Conservation (phyloP, 805 yeast genomes). For the Wickerhamomyces hampshirensis region DNA sequence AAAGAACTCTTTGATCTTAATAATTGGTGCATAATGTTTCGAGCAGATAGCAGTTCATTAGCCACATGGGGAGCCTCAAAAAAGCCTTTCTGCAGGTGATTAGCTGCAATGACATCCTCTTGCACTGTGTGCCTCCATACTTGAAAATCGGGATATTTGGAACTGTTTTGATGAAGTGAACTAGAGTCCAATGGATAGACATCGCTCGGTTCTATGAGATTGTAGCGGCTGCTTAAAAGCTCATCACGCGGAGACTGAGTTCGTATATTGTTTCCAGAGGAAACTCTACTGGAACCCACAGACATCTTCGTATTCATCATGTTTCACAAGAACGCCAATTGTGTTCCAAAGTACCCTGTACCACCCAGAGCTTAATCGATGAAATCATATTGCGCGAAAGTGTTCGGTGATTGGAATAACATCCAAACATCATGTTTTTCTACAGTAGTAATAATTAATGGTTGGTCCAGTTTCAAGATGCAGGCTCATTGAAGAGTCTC, state of each 20-base stretch:
- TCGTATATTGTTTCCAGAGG: constrained; percentile 7
- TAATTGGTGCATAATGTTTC: constrained; percentile 43
- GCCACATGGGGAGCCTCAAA: constrained; percentile 56
- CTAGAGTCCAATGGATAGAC: constrained; percentile 29
- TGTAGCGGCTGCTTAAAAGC: constrained; percentile 26
- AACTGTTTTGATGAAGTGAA: constrained; percentile 8
- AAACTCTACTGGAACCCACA: neutral
- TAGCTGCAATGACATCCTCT: constrained; percentile 51
- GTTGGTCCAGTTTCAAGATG: too few species aligned
- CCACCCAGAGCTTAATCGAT: too few species aligned
- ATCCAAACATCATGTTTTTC: too few species aligned
- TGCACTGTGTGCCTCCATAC: constrained; percentile 62
- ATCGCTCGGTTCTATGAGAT: constrained; percentile 28
- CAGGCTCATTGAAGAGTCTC: constrained; percentile 21
- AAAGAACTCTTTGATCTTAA: constrained; percentile 30
- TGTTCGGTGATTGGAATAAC: too few species aligned
- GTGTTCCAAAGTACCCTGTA: too few species aligned
- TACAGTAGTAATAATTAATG: too few species aligned
- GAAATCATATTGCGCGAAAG: too few species aligned
- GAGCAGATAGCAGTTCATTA: constrained; percentile 68
- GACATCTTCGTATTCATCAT: neutral
- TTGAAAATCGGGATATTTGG: constrained; percentile 60
- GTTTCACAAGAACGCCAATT: too few species aligned
- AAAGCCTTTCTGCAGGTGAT: constrained; percentile 64
- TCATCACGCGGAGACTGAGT: constrained; percentile 21